Evolutionary conservation across 108 stramenopile genomes (phyloP).

Genomic region (Mediolabrus comicus): DNA sequence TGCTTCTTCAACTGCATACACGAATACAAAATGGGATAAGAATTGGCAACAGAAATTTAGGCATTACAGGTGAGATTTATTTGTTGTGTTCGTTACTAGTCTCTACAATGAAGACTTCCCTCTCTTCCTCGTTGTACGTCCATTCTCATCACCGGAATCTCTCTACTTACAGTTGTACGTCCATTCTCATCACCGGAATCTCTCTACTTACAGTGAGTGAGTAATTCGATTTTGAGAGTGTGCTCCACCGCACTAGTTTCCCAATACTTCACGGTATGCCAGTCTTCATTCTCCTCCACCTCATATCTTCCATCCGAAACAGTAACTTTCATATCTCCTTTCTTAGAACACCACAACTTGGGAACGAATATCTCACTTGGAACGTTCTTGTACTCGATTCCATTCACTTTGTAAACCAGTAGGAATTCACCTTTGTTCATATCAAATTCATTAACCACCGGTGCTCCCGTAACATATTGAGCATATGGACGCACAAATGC

Average conservation of each 20-base stretch:
- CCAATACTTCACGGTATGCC: slow-evolving; percentile 20
- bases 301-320: slow-evolving; percentile 12
- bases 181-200: too few relatives aligned
- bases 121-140: too few relatives aligned
- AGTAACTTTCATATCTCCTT: slow-evolving; percentile 17
- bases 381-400: neutral
- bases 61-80: too few relatives aligned
- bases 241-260: neutral
- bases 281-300: slow-evolving; percentile 19
- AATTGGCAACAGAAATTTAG: too few relatives aligned
- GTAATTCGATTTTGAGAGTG: neutral
- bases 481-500: slow-evolving; percentile 33
- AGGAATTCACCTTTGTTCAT: slow-evolving; percentile 8
- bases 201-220: too few relatives aligned
- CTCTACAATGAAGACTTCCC: too few relatives aligned
- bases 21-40: too few relatives aligned
- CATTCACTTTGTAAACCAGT: slow-evolving; percentile 7
- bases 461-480: slow-evolving; percentile 9
- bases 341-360: slow-evolving; percentile 16
- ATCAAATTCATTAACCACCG: slow-evolving; percentile 26
- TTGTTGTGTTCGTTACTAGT: too few relatives aligned
- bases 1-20: too few relatives aligned
- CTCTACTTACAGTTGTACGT: too few relatives aligned
- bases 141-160: too few relatives aligned
- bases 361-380: slow-evolving; percentile 39